Evolutionary conservation across 2,329 filamentous ascomycete genomes (phyloP), one percentile per base, ranked within the genome.

Genomic region (Colletotrichum coccodes): DNA sequence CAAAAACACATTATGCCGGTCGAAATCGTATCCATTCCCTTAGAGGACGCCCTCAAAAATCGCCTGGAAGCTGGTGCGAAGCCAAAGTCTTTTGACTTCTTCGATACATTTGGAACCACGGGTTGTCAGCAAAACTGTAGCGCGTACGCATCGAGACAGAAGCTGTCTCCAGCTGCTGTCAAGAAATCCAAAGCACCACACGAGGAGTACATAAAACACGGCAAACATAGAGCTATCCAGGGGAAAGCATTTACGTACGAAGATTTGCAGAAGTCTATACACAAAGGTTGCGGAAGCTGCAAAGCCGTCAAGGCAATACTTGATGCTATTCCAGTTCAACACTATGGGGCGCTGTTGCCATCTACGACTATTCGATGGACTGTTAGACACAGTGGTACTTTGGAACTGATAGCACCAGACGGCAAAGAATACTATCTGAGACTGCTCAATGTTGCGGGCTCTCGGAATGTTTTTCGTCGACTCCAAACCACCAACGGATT

Each of bases 321-420:
- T 14, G 14, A 2, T 4, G 34, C 14, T 8, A 6, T 42, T 21
- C 28, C 28, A 4, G 26, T 4, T 9, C 7, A 47, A 6, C 0
- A 30, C 8, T 6, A 28, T 0, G 1, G 12, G 9, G 5, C 1
- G 6, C 6, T 21, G 0, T 4, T 3, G n/a, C 9, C 2, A 11
- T 40, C n/a, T 36, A 3, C 49, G 11, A 28, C n/a, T 16, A 34
- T 62, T 3, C 50, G 49, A 21, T 62, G 60, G 60, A 28, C 9
- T 3, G 26, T 36, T 0, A 34, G 49, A n/a, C 28, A 38, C 40
- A 56, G 11, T 9, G 49, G 49, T 4, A 62, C 30, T 16, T 34
- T 62, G 38, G 50, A 62, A 0, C 12, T 62, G 14, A 12, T 3
- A 6, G n/a, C 18, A 6, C 16, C n/a, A 3, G 38, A 56, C 16